These are phyloP conservation scores for Aspergillus sp. DNA, from an alignment of 2,329 filamentous ascomycete genomes.

Conservation along the genomic window DNA sequence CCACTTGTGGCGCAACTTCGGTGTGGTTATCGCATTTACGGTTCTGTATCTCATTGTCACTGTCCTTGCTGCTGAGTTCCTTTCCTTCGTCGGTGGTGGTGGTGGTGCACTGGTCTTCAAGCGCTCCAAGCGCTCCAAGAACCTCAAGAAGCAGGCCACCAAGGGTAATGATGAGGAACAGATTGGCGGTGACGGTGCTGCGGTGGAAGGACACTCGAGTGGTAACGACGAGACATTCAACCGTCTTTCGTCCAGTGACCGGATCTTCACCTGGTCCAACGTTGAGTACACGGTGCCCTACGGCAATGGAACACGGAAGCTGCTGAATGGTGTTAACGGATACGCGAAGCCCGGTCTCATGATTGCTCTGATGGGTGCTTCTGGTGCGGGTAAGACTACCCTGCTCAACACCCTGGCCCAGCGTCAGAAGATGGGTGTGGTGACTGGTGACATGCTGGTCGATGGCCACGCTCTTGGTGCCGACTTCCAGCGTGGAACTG, in stretches of 20 bases:
- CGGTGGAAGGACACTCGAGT: constrained; percentile 18
- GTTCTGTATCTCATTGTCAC: constrained; percentile 69
- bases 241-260: constrained; percentile 50
- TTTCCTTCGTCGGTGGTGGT: constrained; percentile 56
- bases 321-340: constrained; percentile 64
- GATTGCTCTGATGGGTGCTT: constrained; percentile 75
- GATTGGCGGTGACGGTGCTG: constrained; percentile 24
- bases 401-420: constrained; percentile 71
- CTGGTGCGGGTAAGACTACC: constrained; percentile 77
- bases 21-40: constrained; percentile 67
- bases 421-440: constrained; percentile 59
- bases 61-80: constrained; percentile 60
- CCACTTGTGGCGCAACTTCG: constrained; percentile 67
- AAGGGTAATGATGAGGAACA: constrained; percentile 55
- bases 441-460: constrained; percentile 65
- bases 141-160: constrained; percentile 41
- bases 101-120: constrained; percentile 68
- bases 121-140: constrained; percentile 56
- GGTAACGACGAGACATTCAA: constrained; percentile 30
- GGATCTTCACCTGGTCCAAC: constrained; percentile 65
- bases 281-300: constrained; percentile 68
- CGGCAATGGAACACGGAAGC: constrained; percentile 52
- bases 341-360: constrained; percentile 75
- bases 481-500: constrained; percentile 62
- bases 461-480: constrained; percentile 56